Evolutionary conservation across 306 rosid species (phyloP).

Genomic region (Pachyrhizus erosus): DNA sequence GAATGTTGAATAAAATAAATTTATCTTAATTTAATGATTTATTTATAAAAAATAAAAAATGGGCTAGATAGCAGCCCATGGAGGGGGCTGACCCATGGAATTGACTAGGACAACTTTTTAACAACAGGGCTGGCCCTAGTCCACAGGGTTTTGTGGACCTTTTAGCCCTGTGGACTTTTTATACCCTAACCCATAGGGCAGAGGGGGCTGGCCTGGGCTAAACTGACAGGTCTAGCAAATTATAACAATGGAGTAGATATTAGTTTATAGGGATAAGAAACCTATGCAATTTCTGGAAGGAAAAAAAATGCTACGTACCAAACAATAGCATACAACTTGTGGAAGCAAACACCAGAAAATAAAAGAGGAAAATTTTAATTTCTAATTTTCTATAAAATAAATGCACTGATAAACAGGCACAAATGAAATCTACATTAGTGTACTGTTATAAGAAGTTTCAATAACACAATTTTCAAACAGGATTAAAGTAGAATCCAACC

Average conservation of each 20-base stretch:
- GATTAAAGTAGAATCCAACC: conserved; percentile 11
- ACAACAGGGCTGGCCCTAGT: too few relatives aligned
- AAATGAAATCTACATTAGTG: conserved; percentile 3
- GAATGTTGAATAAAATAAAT: too few relatives aligned
- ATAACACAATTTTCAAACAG: conserved; percentile 28
- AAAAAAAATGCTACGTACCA: neutral
- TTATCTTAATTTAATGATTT: too few relatives aligned
- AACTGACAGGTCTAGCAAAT: too few relatives aligned
- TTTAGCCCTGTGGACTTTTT: too few relatives aligned
- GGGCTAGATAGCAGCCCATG: too few relatives aligned
- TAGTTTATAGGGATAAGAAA: neutral
- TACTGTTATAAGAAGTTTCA: conserved; percentile 6
- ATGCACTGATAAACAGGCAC: neutral
- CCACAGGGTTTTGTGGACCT: too few relatives aligned
- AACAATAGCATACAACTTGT: neutral
- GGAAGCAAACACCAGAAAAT: conserved; percentile 15
- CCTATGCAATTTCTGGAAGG: neutral
- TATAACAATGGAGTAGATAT: neutral
- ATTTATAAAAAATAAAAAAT: too few relatives aligned
- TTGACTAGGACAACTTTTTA: too few relatives aligned
- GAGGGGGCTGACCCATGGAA: too few relatives aligned
- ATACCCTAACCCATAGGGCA: too few relatives aligned
- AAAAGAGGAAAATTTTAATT: neutral
- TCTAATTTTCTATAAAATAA: conserved; percentile 8
- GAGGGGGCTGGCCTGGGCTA: too few relatives aligned